Conservation (phyloP, 129 eudicot species). For the Erigeron canadensis region DNA sequence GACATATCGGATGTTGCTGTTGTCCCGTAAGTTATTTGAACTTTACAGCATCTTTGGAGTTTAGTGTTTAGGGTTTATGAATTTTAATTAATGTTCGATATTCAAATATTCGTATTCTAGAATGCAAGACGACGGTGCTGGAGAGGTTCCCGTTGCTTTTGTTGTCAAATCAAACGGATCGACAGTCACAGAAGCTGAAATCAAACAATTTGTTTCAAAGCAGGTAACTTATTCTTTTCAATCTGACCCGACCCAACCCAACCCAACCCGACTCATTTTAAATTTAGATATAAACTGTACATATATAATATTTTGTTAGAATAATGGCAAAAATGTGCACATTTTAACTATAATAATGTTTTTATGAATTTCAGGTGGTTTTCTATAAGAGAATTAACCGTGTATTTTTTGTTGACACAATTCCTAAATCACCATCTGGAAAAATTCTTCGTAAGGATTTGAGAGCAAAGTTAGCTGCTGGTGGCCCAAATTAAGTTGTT, state of each 20-base stretch:
- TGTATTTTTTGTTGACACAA: constrained; percentile 56
- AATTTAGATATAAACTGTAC: neutral
- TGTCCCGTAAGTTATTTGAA: constrained; percentile 57
- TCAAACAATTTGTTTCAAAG: constrained; percentile 72
- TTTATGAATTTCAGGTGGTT: constrained; percentile 49
- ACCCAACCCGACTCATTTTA: neutral
- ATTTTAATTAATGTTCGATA: neutral
- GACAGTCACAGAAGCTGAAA: constrained; percentile 58
- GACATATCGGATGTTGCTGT: constrained; percentile 84
- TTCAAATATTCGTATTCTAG: constrained; percentile 35
- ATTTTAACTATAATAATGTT: neutral
- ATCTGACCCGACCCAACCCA: neutral
- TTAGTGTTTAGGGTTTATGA: neutral
- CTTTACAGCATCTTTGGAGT: neutral
- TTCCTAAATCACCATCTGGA: constrained; percentile 79
- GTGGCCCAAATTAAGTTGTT: constrained; percentile 20
- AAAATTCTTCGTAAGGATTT: constrained; percentile 78
- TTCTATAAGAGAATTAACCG: constrained; percentile 72
- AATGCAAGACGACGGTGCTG: constrained; percentile 75
- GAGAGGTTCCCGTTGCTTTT: constrained; percentile 94
- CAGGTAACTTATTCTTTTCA: constrained; percentile 46
- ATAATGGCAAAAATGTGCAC: neutral
- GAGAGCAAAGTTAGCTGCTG: constrained; percentile 56
- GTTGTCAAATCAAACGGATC: constrained; percentile 71
- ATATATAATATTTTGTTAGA: neutral